Evolutionary conservation across 345 rosid species (phyloP).

Genomic region (Passiflora organensis): DNA sequence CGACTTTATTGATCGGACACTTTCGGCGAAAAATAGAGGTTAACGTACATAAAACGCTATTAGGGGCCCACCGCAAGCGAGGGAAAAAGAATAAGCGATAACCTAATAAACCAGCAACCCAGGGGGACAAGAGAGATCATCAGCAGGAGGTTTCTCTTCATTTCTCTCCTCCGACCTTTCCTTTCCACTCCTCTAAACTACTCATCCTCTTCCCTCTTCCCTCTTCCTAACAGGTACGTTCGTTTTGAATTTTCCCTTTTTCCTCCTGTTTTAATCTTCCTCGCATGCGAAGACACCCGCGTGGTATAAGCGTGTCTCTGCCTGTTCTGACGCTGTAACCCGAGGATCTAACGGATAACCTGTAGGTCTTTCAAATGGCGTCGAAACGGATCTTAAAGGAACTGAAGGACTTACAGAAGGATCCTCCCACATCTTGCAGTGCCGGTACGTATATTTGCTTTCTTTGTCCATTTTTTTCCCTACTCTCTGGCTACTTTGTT

Average conservation of each 20-base stretch:
- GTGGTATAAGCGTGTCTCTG: conserved; percentile 17
- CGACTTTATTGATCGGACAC: conserved; percentile 27
- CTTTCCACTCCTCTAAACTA: neutral
- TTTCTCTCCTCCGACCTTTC: neutral
- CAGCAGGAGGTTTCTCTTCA: too few species aligned
- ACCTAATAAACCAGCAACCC: conserved; percentile 9
- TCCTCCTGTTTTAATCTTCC: too few species aligned
- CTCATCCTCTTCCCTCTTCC: neutral
- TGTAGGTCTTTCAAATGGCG: conserved; percentile 17
- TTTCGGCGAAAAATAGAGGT: conserved; percentile 31
- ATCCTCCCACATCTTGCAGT: conserved; percentile 28
- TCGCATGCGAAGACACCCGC: too few species aligned
- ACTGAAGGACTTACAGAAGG: conserved; percentile 27
- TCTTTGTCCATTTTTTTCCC: too few species aligned
- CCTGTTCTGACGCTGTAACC: conserved; percentile 13
- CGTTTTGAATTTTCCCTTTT: too few species aligned
- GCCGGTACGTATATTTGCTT: too few species aligned
- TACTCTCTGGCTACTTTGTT: too few species aligned
- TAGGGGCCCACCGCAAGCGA: conserved; percentile 28
- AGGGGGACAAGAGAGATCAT: too few species aligned
- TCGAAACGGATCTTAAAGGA: conserved; percentile 28
- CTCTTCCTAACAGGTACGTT: neutral
- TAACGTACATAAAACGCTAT: conserved; percentile 32
- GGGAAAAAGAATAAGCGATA: neutral
- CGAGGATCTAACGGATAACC: neutral